Conservation (phyloP, 208 protist genomes). For the Borovskyia barvae region DNA sequence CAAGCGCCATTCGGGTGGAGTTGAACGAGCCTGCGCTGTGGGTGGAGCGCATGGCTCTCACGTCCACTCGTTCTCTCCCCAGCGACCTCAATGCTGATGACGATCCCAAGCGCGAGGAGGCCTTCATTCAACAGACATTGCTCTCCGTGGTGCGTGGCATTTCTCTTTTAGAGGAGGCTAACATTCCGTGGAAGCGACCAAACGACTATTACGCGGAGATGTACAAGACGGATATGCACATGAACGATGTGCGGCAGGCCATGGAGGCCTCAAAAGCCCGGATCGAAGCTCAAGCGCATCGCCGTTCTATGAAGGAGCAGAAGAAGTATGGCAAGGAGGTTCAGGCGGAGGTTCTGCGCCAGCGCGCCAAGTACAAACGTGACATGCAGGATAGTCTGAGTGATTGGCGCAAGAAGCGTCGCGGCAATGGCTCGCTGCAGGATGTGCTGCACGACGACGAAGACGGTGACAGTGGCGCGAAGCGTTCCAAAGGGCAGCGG, state of each 20-base stretch:
- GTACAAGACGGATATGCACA: conserved; percentile 95
- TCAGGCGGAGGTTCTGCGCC: conserved; percentile 91
- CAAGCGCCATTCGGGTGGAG: conserved; percentile 45
- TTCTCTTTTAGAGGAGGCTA: conserved; percentile 68
- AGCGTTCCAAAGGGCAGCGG: conserved; percentile 19
- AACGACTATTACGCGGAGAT: conserved; percentile 96
- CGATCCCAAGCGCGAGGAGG: conserved; percentile 91
- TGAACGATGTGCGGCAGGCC: conserved; percentile 89
- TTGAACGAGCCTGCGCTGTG: conserved; percentile 87
- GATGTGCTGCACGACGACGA: conserved; percentile 72
- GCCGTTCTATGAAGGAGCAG: conserved; percentile 90
- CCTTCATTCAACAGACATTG: conserved; percentile 92
- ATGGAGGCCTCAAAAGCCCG: conserved; percentile 84
- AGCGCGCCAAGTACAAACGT: conserved; percentile 93
- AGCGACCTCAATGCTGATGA: conserved; percentile 84
- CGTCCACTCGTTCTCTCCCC: conserved; percentile 77
- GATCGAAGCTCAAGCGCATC: conserved; percentile 80
- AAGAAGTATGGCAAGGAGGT: conserved; percentile 96
- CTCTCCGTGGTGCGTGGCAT: conserved; percentile 76
- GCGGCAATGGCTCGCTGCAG: conserved; percentile 63
- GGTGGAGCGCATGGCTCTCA: conserved; percentile 91
- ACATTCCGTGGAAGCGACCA: conserved; percentile 87
- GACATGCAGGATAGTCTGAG: conserved; percentile 85
- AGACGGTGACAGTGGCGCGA: conserved; percentile 15
- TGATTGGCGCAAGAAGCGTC: conserved; percentile 86